Conservation (phyloP, 1,139 yeast species). For the Sugiyamaella novakii region DNA sequence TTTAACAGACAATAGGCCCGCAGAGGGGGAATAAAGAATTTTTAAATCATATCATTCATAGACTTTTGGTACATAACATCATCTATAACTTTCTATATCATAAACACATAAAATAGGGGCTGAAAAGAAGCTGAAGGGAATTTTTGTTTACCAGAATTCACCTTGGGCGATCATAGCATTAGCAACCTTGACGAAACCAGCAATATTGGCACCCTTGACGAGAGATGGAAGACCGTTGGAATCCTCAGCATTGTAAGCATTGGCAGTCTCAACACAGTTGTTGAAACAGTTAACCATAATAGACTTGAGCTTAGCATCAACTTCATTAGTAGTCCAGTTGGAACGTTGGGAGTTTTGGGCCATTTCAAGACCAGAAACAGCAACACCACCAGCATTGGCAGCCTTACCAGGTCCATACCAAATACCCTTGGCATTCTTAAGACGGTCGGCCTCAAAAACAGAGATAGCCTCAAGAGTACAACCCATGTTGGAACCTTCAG, state of each 20-base stretch:
- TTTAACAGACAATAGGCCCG: no score
- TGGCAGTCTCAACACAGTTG: slow-evolving; percentile 87
- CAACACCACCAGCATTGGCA: slow-evolving; percentile 99
- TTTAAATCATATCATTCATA: slow-evolving; percentile 7
- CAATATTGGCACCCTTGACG: slow-evolving; percentile 98
- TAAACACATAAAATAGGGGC: slow-evolving; percentile 15
- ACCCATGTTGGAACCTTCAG: slow-evolving; percentile 99
- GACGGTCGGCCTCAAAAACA: slow-evolving; percentile 86
- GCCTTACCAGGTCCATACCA: slow-evolving; percentile 99
- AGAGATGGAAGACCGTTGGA: slow-evolving; percentile 85
- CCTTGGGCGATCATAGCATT: slow-evolving; percentile 98
- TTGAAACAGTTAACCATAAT: slow-evolving; percentile 94
- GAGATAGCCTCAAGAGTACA: slow-evolving; percentile 96
- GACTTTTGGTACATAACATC: slow-evolving; percentile 13
- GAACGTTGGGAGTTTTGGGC: slow-evolving; percentile 98
- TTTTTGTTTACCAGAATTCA: slow-evolving; percentile 58
- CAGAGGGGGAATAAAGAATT: no score
- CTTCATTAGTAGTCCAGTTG: slow-evolving; percentile 85
- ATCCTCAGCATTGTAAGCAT: slow-evolving; percentile 74
- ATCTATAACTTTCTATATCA: slow-evolving; percentile 10
- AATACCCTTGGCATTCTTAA: slow-evolving; percentile 57
- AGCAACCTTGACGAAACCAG: slow-evolving; percentile 97
- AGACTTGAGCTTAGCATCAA: slow-evolving; percentile 80
- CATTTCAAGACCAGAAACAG: slow-evolving; percentile 98
- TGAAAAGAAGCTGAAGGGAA: background rate